phyloP scores from a whole-genome alignment of 345 rosid species.

The Turritis glabra region DNA sequence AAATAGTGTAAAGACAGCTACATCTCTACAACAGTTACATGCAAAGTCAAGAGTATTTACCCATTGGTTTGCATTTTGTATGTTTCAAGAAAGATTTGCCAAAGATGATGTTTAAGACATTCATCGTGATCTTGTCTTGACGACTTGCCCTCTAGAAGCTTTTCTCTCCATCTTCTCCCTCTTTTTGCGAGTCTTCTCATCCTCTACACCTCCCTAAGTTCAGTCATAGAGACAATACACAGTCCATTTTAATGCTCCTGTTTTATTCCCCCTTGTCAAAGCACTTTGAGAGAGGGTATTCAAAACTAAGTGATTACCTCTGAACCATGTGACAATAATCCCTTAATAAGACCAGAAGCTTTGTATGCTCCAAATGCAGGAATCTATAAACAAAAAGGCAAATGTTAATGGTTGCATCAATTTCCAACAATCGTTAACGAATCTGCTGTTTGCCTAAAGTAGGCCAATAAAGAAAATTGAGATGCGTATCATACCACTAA shows the following conservation, averaged over 20 bases:
- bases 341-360: slow-evolving; percentile 61
- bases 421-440: neutral
- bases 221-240: slow-evolving; percentile 13
- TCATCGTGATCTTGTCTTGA: slow-evolving; percentile 64
- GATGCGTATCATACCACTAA: slow-evolving; percentile 57
- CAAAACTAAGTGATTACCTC: slow-evolving; percentile 48
- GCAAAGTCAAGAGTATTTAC: slow-evolving; percentile 18
- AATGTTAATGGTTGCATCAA: neutral
- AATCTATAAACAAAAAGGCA: slow-evolving; percentile 44
- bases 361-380: slow-evolving; percentile 78
- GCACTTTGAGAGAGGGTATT: neutral
- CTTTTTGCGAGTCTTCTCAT: slow-evolving; percentile 83
- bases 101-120: slow-evolving; percentile 3
- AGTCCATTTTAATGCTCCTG: neutral
- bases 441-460: neutral
- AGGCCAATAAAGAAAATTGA: neutral
- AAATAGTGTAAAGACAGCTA: slow-evolving; percentile 8
- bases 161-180: slow-evolving; percentile 93
- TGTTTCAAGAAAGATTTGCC: slow-evolving; percentile 3
- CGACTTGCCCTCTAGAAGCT: slow-evolving; percentile 64
- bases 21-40: slow-evolving; percentile 16
- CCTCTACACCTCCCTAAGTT: slow-evolving; percentile 65
- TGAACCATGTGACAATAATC: slow-evolving; percentile 60
- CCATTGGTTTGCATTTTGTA: neutral
- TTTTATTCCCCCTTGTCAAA: neutral